Base-by-base conservation (phyloP, 495 filamentous ascomycete genomes). In the Acidiella bohemica region DNA sequence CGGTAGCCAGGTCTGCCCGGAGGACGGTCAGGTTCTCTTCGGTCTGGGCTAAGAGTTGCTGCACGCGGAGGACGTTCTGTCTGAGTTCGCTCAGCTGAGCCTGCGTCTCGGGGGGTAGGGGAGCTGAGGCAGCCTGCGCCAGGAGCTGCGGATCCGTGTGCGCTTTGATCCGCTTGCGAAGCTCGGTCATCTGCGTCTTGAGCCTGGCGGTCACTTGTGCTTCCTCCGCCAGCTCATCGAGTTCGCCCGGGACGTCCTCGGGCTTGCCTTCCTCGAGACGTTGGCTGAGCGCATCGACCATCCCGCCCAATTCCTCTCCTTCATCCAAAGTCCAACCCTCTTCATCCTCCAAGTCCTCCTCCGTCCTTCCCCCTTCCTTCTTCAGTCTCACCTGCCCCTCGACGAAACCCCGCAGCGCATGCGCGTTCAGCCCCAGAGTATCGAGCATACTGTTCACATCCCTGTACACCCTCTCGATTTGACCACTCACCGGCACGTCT, bases 401-500 rank as follows among this genome's bases (percentile, higher is more conserved):
- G 19, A 83, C 67, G 54, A 84, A 99, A 0, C 72, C 69, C 32
- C 74, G 63, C 19, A 99, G 59, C 9, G 77, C 72, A 4, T 83
- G 76, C 19, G 80, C 76, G 57, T 95, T 95, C 23, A 96, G 67
- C 5, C 87, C 92, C 14, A 95, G 59, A 2, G 81, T 86, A 53
- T 95, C 86, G 20, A 96, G 72, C 90, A 96, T 99, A 10, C 80
- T 81, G 57, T 96, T 96, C 51, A 94, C 84, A 48, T 95, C 92
- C 11, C 84, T 71, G 60, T 87, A 96, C 0, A 95, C 64, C 18
- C 76, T 69, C 56, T 96, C 92, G 41, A 92, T 80, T 59, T 84
- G 76, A 25, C 78, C 75, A n/a, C n/a, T n/a, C n/a, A n/a, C n/a
- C 14, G 81, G 71, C 46, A 85, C 67, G 25, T 27, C 25, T 18